Evolutionary conservation across 2,329 filamentous ascomycete species (phyloP), one percentile per base, ranked within the genome.

Genomic region (Pseudocercospora crystallina): DNA sequence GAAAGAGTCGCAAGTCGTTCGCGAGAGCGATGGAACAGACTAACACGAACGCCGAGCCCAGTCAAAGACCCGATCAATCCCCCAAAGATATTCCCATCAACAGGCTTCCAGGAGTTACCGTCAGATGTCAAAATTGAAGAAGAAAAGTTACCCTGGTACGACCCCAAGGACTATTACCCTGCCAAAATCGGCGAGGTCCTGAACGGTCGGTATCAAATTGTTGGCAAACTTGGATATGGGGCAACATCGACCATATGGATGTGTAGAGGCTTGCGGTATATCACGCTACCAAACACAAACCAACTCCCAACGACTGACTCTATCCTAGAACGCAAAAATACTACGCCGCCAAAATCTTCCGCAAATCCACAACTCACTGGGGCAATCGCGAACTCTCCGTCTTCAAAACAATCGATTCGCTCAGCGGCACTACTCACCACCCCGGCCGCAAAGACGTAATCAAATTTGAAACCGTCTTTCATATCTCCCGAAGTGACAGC

Each of bases 211-310:
- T 76, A 74, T 52, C 61, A 69, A 38, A 59, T 72, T 32, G 61
- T 75, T 9, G 68, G 65, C 34, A 77, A 78, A 53, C 65, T 76
- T 9, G 74, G 74, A 20, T 74, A 70, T 54, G 73, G 73, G 8
- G 62, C 61, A 5, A 61, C 56, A 36, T 74, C 73, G 5, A 76
- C 73, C 0, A 69, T 73, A 4, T 77, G 74, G 73, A 65, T 76
- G 0, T 69, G 67, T 38, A 66, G 59, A 26, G 71, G 75, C 62
- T 63, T 72, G 7, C 47, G 52, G 42, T 26, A 26, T 26, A 26
- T 26, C 20, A 26, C 20, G 20, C 3, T 26, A 26, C 20, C 20
- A 26, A 26, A 26, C 20, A 26, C 4, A 26, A 26, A 3, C 20
- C 20, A 26, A 26, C 20, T 4, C 3, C 20, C 20, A 4, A 4